phyloP scores from a whole-genome alignment of 2,329 filamentous ascomycete species.

The Colletotrichum coccodes region DNA sequence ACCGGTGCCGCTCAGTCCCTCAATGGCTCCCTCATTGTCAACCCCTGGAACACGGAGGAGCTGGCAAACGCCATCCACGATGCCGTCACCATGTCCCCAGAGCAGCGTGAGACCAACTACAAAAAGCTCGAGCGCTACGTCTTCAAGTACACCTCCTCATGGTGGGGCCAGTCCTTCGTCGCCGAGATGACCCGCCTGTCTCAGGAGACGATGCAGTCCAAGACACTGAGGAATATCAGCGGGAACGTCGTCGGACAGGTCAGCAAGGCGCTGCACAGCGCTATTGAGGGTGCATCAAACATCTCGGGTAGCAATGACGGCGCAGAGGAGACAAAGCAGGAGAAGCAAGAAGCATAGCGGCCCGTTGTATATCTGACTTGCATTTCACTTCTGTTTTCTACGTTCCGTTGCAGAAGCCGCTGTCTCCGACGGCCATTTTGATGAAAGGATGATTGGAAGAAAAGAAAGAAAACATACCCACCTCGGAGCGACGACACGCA shows the following conservation, averaged over 20 bases:
- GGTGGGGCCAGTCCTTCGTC: conserved; percentile 96
- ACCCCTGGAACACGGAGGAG: conserved; percentile 99
- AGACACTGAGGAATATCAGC: conserved; percentile 53
- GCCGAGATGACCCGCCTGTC: conserved; percentile 75
- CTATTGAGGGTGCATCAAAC: conserved; percentile 14
- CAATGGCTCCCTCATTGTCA: conserved; percentile 93
- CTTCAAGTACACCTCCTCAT: conserved; percentile 96
- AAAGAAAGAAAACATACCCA: conserved; percentile 16
- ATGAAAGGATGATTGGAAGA: conserved; percentile 30
- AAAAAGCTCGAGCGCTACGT: conserved; percentile 94
- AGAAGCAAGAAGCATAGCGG: conserved; percentile 20
- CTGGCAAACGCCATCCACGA: conserved; percentile 93
- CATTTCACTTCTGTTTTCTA: not conserved
- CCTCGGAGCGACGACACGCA: not conserved
- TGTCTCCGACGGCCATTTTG: not conserved
- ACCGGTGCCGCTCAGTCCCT: conserved; percentile 94
- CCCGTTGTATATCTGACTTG: not conserved
- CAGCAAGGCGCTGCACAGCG: conserved; percentile 24
- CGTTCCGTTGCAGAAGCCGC: not conserved
- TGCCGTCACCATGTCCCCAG: conserved; percentile 94
- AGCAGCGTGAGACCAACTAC: conserved; percentile 88
- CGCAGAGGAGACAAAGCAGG: conserved; percentile 15
- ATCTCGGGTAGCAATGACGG: not conserved
- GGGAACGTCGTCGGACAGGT: conserved; percentile 47
- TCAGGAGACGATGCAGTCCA: conserved; percentile 48